These are phyloP conservation scores for Lanzia echinophila DNA, from an alignment of 2,329 filamentous ascomycete genomes.

Conservation along the genomic window DNA sequence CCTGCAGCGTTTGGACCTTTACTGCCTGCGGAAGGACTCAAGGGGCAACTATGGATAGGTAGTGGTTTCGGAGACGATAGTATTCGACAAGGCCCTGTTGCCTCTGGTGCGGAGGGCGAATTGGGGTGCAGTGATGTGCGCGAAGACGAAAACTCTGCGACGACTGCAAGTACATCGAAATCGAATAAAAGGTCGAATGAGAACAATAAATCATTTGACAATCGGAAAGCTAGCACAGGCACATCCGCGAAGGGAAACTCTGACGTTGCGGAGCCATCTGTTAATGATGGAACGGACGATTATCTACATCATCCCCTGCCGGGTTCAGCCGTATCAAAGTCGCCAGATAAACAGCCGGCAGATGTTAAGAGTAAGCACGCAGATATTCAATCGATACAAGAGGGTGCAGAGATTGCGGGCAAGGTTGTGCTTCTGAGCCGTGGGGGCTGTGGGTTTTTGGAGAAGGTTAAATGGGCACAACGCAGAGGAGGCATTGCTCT, in stretches of 20 bases:
- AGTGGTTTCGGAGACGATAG: slow-evolving; percentile 82
- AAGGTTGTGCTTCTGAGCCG: slow-evolving; percentile 89
- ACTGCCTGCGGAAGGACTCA: slow-evolving; percentile 69
- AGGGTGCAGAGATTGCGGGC: slow-evolving; percentile 85
- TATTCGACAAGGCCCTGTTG: slow-evolving; percentile 49
- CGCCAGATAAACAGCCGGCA: slow-evolving; percentile 17
- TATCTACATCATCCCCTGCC: slow-evolving; percentile 57
- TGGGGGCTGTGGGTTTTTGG: slow-evolving; percentile 90
- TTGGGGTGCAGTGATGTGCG: slow-evolving; percentile 92
- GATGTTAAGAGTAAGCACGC: slow-evolving; percentile 49
- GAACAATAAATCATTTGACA: slow-evolving; percentile 19
- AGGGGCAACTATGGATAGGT: slow-evolving; percentile 87
- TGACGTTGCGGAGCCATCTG: slow-evolving; percentile 24
- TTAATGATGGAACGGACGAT: slow-evolving; percentile 77
- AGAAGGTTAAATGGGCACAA: slow-evolving; percentile 97
- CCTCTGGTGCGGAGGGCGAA: slow-evolving; percentile 63
- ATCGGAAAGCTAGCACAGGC: slow-evolving; percentile 20
- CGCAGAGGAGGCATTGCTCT: slow-evolving; percentile 80
- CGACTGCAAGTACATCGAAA: slow-evolving; percentile 36
- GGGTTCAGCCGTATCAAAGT: slow-evolving; percentile 34
- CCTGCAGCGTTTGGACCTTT: slow-evolving; percentile 88
- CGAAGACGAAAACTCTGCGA: slow-evolving; percentile 19
- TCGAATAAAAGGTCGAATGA: slow-evolving; percentile 34
- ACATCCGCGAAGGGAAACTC: slow-evolving; percentile 15
- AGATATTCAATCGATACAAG: slow-evolving; percentile 86